Evolutionary conservation across 78 protist genomes (phyloP).

Genomic region (Guillardia theta): DNA sequence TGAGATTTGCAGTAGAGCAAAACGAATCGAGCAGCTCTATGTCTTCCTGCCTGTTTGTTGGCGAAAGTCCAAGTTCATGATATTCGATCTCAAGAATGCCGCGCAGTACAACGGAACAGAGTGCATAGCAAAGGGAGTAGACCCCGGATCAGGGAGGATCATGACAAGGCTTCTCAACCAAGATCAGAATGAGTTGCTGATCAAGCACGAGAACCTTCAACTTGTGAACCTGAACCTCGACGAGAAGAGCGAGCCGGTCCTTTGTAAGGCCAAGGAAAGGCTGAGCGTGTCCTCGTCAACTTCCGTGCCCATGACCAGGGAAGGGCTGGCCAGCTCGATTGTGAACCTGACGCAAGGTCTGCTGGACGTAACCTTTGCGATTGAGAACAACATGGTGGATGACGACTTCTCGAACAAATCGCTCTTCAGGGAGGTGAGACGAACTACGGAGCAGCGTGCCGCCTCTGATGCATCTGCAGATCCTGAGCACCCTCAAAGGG

Average conservation of each 20-base stretch:
- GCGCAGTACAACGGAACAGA: background rate
- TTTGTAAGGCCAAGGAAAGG: background rate
- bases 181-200: background rate
- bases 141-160: background rate
- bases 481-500: background rate
- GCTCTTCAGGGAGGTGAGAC: background rate
- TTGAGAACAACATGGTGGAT: background rate
- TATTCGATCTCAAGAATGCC: background rate
- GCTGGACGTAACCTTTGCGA: background rate
- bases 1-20: background rate
- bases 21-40: background rate
- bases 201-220: background rate
- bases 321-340: background rate
- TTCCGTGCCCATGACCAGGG: background rate
- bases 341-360: background rate
- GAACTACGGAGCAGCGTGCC: background rate
- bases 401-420: background rate
- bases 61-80: background rate
- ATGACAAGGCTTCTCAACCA: background rate
- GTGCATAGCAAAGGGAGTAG: background rate
- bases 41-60: background rate
- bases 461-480: background rate
- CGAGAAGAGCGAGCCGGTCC: background rate
- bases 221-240: background rate
- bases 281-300: background rate